Percentiles rank a stretch among this genome's conserved stretches.
Evolutionary conservation across 2,329 filamentous ascomycete species (phyloP).

Genomic region (Graphilbum fragrans): DNA sequence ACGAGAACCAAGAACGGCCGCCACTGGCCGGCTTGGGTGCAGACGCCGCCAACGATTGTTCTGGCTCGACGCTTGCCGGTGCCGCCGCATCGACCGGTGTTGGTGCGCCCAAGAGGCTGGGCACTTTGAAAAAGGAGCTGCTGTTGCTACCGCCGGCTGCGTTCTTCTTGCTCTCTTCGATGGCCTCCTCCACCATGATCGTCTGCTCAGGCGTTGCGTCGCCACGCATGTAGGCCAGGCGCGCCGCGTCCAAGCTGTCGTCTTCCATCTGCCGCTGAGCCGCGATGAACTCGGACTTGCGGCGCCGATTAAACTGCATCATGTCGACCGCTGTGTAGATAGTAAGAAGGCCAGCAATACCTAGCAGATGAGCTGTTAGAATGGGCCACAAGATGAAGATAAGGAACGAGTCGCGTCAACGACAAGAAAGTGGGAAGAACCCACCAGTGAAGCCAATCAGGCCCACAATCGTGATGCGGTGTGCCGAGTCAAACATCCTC

Average conservation of each 20-base stretch:
- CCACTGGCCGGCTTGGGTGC: background rate
- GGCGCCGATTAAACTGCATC: constrained; percentile 47
- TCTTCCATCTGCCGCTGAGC: constrained; percentile 40
- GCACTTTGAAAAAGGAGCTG: constrained; percentile 27
- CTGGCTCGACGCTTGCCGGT: background rate
- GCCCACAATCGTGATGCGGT: constrained; percentile 40
- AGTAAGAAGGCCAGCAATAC: constrained; percentile 41
- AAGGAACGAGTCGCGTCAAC: background rate
- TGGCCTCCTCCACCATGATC: constrained; percentile 43
- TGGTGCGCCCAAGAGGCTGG: constrained; percentile 36
- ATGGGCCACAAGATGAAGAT: background rate
- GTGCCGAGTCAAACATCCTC: constrained; percentile 41
- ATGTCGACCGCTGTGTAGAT: constrained; percentile 50
- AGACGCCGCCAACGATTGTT: background rate
- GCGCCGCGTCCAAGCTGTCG: constrained; percentile 43
- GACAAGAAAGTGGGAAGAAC: constrained; percentile 8
- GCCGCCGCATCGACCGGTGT: constrained; percentile 9
- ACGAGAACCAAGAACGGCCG: constrained; percentile 22
- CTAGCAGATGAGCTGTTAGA: constrained; percentile 19
- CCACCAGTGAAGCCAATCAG: constrained; percentile 46
- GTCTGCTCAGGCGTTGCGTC: constrained; percentile 44
- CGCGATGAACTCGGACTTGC: constrained; percentile 45
- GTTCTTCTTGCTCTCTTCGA: constrained; percentile 15
- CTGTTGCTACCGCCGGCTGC: constrained; percentile 15
- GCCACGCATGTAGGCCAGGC: constrained; percentile 48